Base-by-base conservation (phyloP, 2,329 filamentous ascomycete species). In the Macrophomina pseudophaseolina region DNA sequence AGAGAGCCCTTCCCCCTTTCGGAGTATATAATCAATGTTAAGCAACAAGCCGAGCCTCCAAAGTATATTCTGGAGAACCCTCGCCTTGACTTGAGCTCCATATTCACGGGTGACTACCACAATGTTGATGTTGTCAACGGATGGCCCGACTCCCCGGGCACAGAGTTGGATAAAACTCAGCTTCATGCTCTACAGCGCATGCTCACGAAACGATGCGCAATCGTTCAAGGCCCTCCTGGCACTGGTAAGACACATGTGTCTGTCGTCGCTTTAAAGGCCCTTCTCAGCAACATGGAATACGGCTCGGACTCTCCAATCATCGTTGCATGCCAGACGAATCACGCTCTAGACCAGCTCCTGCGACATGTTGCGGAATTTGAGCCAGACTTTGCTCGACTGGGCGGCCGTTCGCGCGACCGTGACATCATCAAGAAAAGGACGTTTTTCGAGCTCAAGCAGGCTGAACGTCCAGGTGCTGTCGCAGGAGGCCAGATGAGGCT, bases 241-340 rank as follows among this genome's bases (percentile, higher is more conserved):
- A 90, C 88, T 1, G 89, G 89, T 4, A 97, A 97, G 74, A 97
- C 94, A 0, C 90, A 90, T 70, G 90, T 93, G 0, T 95, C 92
- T 0, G 87, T 94, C 2, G 80, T 88, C 32, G 90, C 90, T 0
- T 76, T 97, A 9, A 87, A 86, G 54, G 82, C 90, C 1, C 80
- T 94, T 64, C 80, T 92, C 0, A 78, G 83, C 1, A 91, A 90
- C 64, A 83, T 87, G 72, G 11, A 9, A 3, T 30, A 35, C 12
- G 1, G 81, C 78, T 0, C 6, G 2, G 87, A 90, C 66, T 85
- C 88, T 8, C 91, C 91, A 0, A 88, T 97, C 35, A 84, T 97
- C 23, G 83, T 97, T 3, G 86, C 93, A 0, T 93, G 92, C 7
- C 93, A 97, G 72, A 97, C 93, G 0, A 97, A 97, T 67, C 93